Base-by-base conservation (phyloP, 306 rosid genomes). In the Arachis stenosperma region DNA sequence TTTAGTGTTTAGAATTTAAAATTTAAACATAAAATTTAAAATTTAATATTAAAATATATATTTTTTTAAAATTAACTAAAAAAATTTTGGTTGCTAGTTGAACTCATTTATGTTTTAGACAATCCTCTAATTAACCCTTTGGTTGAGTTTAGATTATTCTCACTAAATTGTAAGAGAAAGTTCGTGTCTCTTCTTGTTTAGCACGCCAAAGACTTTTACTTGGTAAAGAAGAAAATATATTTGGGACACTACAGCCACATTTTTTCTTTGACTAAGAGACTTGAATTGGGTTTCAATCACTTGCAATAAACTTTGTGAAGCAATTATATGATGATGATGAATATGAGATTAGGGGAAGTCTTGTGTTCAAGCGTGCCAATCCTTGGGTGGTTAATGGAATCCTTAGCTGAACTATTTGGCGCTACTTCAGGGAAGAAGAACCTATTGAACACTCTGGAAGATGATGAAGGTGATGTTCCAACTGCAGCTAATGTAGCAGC, bases 401-500 rank as follows among this genome's bases (percentile, higher is more conserved):
- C 54, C 51, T 50, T 63, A 51, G 53, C 70, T 63, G 55, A 62
- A 13, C 9, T 62, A 29, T 39, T 73, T 48, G 54, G 6, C 10
- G 54, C 15, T 11, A 11, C 51, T 46, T 73, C 44, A 10, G 15
- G 30, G 33, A n/a, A 29, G 33, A n/a, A 50, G 52, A 50, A 36
- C 60, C 2, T 15, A 14, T 9, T 48, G 61, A 48, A 72, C 56
- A 3, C 11, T 42, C 6, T 33, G 51, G 42, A 22, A 39, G 9
- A 52, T 17, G 70, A 73, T 52, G 36, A 6, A 10, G 17, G 53
- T 17, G 70, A 73, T 52, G 36, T 3, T 6, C 39, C 77, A 61
- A 39, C 43, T 51, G 54, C 63, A 11, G 53, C 53, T 50, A 73
- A 51, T 52, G 44, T 22, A 51, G 70, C 70, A 61, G 62, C 70